These are phyloP conservation scores for Neophaeococcomyces mojaviensis DNA, from an alignment of 2,329 filamentous ascomycete species.

Conservation along the genomic window DNA sequence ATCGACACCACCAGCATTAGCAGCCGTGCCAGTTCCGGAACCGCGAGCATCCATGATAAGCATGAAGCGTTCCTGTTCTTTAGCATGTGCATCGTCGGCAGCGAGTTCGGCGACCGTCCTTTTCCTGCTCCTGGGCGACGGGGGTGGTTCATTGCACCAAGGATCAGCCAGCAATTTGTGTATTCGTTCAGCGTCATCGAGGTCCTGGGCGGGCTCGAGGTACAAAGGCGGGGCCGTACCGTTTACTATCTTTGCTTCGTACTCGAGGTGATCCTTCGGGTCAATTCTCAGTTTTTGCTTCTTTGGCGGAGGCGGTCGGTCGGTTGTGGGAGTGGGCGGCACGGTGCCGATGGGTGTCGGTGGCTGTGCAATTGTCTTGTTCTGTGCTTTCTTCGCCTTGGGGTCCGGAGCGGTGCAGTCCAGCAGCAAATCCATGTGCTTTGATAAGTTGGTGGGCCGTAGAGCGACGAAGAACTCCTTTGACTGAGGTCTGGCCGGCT, in stretches of 20 bases:
- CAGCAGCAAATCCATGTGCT: slow-evolving; percentile 67
- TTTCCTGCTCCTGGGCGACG: slow-evolving; percentile 82
- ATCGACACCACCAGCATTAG: slow-evolving; percentile 60
- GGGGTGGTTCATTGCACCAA: slow-evolving; percentile 66
- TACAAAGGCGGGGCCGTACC: slow-evolving; percentile 67
- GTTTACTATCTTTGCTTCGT: slow-evolving; percentile 68
- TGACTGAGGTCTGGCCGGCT: slow-evolving; percentile 35
- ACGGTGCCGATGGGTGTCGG: slow-evolving; percentile 58
- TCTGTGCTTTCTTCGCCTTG: slow-evolving; percentile 27
- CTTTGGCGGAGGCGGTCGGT: slow-evolving; percentile 51
- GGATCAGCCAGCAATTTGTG: slow-evolving; percentile 68
- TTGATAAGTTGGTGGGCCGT: slow-evolving; percentile 69
- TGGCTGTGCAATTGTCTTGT: slow-evolving; percentile 41
- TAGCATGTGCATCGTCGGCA: slow-evolving; percentile 85
- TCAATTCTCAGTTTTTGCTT: slow-evolving; percentile 73
- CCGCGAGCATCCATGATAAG: slow-evolving; percentile 81
- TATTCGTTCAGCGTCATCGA: slow-evolving; percentile 62
- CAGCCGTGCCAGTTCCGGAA: slow-evolving; percentile 48
- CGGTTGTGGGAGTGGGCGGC: slow-evolving; percentile 55
- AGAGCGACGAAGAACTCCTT: slow-evolving; percentile 72
- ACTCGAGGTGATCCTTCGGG: slow-evolving; percentile 61
- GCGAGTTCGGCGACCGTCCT: slow-evolving; percentile 90
- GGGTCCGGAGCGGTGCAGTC: slow-evolving; percentile 64
- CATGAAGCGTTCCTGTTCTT: slow-evolving; percentile 86
- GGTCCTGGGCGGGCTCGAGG: slow-evolving; percentile 65